These are phyloP conservation scores for Aspergillus fijiensis DNA, from an alignment of 2,329 filamentous ascomycete species.

Conservation along the genomic window DNA sequence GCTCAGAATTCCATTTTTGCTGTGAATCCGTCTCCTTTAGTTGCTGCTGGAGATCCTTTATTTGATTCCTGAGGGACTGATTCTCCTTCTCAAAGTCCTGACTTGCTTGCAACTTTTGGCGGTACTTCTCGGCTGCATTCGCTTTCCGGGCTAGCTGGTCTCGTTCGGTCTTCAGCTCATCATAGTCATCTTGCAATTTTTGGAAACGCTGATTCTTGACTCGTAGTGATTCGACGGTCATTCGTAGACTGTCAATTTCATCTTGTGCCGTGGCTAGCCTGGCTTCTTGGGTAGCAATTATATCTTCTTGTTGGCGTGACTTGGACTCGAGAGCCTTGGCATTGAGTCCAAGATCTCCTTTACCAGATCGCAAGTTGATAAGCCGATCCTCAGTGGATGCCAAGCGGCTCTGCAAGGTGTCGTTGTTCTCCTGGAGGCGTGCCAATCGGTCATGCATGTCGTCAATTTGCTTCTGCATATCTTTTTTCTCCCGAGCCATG, in stretches of 20 bases:
- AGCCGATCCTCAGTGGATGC: slow-evolving; percentile 50
- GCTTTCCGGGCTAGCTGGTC: slow-evolving; percentile 49
- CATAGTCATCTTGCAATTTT: slow-evolving; percentile 51
- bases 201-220: slow-evolving; percentile 48
- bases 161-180: slow-evolving; percentile 49
- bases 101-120: slow-evolving; percentile 50
- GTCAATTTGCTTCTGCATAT: slow-evolving; percentile 47
- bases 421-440: slow-evolving; percentile 53
- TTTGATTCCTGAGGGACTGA: slow-evolving; percentile 45
- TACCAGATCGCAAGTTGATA: slow-evolving; percentile 53
- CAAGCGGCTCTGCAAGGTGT: slow-evolving; percentile 46
- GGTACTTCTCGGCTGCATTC: slow-evolving; percentile 51
- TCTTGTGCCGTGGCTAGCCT: slow-evolving; percentile 57
- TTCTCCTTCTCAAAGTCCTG: slow-evolving; percentile 52
- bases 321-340: slow-evolving; percentile 48
- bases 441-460: slow-evolving; percentile 62
- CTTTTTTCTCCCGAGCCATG: slow-evolving; percentile 52
- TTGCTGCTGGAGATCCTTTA: slow-evolving; percentile 48
- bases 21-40: slow-evolving; percentile 47
- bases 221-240: slow-evolving; percentile 45
- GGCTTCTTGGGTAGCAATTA: slow-evolving; percentile 69
- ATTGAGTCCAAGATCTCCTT: slow-evolving; percentile 49
- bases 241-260: slow-evolving; percentile 46
- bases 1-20: slow-evolving; percentile 41
- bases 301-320: slow-evolving; percentile 63